Conservation (phyloP, 2,329 filamentous ascomycete species). For the Fusarium sp. region DNA sequence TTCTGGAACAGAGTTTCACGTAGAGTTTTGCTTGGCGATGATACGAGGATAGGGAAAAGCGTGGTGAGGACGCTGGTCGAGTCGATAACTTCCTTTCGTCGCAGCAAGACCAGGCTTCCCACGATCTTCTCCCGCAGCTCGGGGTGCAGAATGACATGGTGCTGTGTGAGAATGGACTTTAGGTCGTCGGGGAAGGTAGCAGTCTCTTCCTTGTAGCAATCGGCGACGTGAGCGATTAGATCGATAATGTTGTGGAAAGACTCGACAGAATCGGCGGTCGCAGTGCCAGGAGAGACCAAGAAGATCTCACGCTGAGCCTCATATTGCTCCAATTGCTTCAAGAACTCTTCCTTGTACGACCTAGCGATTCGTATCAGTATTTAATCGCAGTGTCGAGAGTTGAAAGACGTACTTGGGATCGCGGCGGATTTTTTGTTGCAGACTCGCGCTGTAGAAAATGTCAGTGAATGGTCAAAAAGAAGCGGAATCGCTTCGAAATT, state of each 20-base stretch:
- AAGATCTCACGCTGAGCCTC: conserved; percentile 92
- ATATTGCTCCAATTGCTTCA: conserved; percentile 90
- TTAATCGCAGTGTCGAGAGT: neutral
- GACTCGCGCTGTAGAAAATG: conserved; percentile 68
- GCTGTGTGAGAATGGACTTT: conserved; percentile 79
- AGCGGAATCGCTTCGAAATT: neutral
- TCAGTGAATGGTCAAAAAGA: conserved; percentile 37
- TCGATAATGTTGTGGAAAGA: conserved; percentile 93
- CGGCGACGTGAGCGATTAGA: conserved; percentile 90
- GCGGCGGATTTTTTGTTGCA: conserved; percentile 90
- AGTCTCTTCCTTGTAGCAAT: conserved; percentile 88
- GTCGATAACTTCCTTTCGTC: conserved; percentile 92
- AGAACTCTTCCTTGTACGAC: conserved; percentile 90
- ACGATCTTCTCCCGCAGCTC: conserved; percentile 96
- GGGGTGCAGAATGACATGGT: conserved; percentile 83
- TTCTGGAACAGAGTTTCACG: conserved; percentile 85
- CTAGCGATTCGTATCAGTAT: conserved; percentile 50
- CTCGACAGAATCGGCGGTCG: conserved; percentile 79
- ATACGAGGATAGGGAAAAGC: conserved; percentile 91
- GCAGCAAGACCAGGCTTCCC: conserved; percentile 84
- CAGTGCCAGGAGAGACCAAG: conserved; percentile 80
- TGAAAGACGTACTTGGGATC: conserved; percentile 73
- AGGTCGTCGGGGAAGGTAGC: conserved; percentile 81
- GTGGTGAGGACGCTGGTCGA: conserved; percentile 85
- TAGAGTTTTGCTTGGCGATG: conserved; percentile 91